phyloP scores from a whole-genome alignment of 345 rosid species.

The Pugionium dolabratum region DNA sequence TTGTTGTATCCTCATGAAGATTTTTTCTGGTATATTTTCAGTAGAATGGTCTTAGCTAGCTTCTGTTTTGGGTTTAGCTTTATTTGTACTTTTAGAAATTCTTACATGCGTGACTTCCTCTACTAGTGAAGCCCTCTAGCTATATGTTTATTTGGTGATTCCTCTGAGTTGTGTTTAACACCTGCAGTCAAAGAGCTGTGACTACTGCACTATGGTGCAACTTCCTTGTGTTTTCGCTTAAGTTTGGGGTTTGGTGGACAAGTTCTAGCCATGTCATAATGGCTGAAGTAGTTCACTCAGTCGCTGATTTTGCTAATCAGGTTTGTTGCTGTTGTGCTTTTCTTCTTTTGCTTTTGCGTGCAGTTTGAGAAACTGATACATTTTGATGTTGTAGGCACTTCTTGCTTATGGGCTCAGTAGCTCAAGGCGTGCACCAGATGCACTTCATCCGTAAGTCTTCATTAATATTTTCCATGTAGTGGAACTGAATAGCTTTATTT shows the following conservation, averaged over 20 bases:
- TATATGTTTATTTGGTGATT: constrained; percentile 12
- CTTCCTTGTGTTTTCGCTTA: constrained; percentile 93
- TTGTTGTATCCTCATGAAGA: constrained; percentile 9
- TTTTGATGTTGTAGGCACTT: constrained; percentile 68
- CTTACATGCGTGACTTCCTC: background rate
- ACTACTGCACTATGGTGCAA: constrained; percentile 97
- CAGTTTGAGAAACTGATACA: constrained; percentile 45
- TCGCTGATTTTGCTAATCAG: constrained; percentile 99
- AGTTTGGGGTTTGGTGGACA: constrained; percentile 85
- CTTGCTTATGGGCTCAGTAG: constrained; percentile 97
- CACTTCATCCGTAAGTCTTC: constrained; percentile 87
- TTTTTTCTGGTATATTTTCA: background rate
- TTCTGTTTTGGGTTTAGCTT: constrained; percentile 19
- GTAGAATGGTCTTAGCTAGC: constrained; percentile 4
- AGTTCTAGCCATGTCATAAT: constrained; percentile 97
- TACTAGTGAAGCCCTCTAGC: background rate
- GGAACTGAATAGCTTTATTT: constrained; percentile 9
- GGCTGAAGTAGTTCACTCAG: constrained; percentile 93
- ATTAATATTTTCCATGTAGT: constrained; percentile 4
- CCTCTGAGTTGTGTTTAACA: constrained; percentile 25
- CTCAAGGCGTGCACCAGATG: constrained; percentile 99
- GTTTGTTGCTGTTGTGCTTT: constrained; percentile 39
- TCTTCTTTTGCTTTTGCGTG: background rate
- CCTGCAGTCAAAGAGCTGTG: constrained; percentile 91
- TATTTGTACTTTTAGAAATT: constrained; percentile 3